These are phyloP conservation scores for Mucor racemosus DNA, from an alignment of 371 early-diverging fungal genomes.

Conservation along the genomic window DNA sequence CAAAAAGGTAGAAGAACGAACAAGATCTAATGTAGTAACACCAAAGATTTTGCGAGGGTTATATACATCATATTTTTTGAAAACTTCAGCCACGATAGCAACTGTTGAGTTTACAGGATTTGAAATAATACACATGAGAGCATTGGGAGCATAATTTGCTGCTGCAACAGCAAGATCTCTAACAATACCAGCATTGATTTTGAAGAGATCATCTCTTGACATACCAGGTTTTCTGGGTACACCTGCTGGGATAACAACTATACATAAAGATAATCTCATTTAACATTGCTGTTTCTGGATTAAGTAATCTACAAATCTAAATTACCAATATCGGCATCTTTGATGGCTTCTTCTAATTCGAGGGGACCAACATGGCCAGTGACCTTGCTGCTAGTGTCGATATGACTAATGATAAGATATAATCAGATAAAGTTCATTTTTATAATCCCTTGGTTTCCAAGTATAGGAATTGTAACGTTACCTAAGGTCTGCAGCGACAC, in stretches of 20 bases:
- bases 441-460: background rate
- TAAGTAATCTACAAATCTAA: background rate
- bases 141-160: conserved; percentile 82
- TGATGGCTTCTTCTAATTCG: conserved; percentile 46
- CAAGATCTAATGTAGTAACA: conserved; percentile 87
- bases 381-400: conserved; percentile 70
- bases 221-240: conserved; percentile 93
- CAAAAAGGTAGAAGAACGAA: conserved; percentile 85
- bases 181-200: conserved; percentile 89
- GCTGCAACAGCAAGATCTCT: conserved; percentile 77
- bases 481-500: conserved; percentile 76
- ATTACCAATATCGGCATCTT: conserved; percentile 46
- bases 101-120: conserved; percentile 96
- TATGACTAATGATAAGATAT: conserved; percentile 45
- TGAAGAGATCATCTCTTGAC: conserved; percentile 91
- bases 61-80: conserved; percentile 73
- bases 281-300: background rate
- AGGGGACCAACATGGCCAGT: conserved; percentile 44
- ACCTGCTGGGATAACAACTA: conserved; percentile 94
- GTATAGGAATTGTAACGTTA: conserved; percentile 10
- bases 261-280: background rate
- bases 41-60: conserved; percentile 89
- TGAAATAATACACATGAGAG: conserved; percentile 82
- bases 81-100: conserved; percentile 84
- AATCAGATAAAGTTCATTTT: background rate